A percentile compares a stretch with the other conserved stretches of the same genome.
These are phyloP conservation scores for Xanthoconium separans DNA, from an alignment of 1,284 basidiomycete genomes.

Conservation along the genomic window DNA sequence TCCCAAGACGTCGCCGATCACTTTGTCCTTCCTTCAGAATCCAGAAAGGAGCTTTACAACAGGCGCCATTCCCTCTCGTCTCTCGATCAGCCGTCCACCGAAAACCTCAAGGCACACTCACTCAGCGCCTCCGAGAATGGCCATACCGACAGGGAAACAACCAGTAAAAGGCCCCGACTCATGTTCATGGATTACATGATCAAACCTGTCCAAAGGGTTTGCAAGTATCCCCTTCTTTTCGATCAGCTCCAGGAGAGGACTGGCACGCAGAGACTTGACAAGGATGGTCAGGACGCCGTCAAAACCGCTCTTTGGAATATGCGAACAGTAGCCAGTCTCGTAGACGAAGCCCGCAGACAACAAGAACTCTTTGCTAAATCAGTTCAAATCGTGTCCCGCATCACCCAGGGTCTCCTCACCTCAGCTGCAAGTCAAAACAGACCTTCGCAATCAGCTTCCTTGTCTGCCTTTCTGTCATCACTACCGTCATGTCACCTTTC, in stretches of 20 bases:
- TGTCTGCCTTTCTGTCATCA: constrained; percentile 59
- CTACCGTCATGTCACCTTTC: constrained; percentile 75
- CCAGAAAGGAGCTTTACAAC: constrained; percentile 27
- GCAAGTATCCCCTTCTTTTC: constrained; percentile 88
- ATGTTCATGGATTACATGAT: constrained; percentile 82
- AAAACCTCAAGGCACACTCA: constrained; percentile 29
- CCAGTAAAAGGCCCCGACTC: constrained; percentile 41
- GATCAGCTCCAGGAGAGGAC: constrained; percentile 62
- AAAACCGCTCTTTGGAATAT: constrained; percentile 59
- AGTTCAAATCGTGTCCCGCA: constrained; percentile 66
- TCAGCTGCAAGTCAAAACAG: constrained; percentile 34
- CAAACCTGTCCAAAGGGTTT: constrained; percentile 86
- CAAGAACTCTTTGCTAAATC: constrained; percentile 70
- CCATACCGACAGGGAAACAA: constrained; percentile 16
- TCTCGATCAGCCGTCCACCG: constrained; percentile 24
- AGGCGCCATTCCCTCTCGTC: constrained; percentile 35
- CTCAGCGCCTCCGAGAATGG: constrained; percentile 30
- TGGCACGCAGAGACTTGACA: constrained; percentile 11
- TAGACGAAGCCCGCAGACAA: constrained; percentile 63
- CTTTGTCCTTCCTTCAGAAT: constrained; percentile 11
- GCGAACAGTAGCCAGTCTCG: constrained; percentile 56
- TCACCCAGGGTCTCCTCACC: constrained; percentile 39
- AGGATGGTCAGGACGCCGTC: constrained; percentile 34
- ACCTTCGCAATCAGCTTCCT: constrained; percentile 36
- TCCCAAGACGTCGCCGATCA: constrained; percentile 13